Base-by-base conservation (phyloP, 345 rosid species). In the Citrus sp. region DNA sequence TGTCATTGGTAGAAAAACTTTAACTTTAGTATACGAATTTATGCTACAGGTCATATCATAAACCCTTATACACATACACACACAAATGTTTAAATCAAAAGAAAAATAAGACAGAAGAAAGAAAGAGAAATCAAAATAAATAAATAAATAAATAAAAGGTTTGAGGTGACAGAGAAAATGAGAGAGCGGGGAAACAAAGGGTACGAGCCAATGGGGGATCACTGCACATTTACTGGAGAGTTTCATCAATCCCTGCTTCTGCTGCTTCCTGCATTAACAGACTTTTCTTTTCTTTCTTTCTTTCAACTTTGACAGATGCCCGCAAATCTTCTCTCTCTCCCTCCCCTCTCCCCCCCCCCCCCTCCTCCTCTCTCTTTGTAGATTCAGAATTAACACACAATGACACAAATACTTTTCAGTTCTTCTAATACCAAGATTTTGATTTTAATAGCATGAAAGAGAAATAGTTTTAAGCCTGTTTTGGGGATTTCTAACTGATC, bases 191-290 rank as follows among this genome's bases (percentile, higher is more conserved):
- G 16, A 82, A 81, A 81, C 81, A 78, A 69, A 70, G 38, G 59
- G 73, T 81, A 76, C 67, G 72, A 80, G 72, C 89, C 88, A 81
- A 86, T 81, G 73, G 75, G 76, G 37, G 51, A 79, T 75, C 24
- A 65, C 77, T 75, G 77, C 77, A 34, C 56, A 77, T 77, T 46
- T 70, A 81, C 69, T 63, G 77, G 46, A 72, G 68, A 35, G 56
- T 77, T 67, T 64, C 74, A 72, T 67, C 35, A 60, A 74, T 58
- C 61, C 74, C 72, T 79, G 59, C 70, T 74, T 66, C 75, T 37
- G 46, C 46, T 37, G 42, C 72, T 68, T 18, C 60, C 51, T 46
- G 51, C 51, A 13, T 46, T 46, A 75, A 14, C 70, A 61, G 84
- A 67, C 78, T 75, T 83, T 37, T n/a, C 24, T 66, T 32, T 66